These are phyloP conservation scores for Aureobasidium sp. DNA, from an alignment of 2,329 filamentous ascomycete genomes.

Conservation along the genomic window DNA sequence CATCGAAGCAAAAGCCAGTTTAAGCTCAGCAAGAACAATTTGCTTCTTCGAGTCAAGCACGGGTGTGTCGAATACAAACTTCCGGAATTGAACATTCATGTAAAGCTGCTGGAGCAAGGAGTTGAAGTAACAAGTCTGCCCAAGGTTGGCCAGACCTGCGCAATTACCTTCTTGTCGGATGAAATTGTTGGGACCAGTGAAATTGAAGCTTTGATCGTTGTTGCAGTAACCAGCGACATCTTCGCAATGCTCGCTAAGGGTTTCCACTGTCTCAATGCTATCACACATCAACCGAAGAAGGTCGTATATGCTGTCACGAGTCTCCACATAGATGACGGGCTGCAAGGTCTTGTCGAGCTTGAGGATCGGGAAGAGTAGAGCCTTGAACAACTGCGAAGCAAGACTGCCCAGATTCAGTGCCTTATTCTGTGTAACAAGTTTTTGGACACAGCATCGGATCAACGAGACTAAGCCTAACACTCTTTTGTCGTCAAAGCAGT, in stretches of 20 bases:
- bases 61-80: slow-evolving; percentile 60
- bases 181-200: slow-evolving; percentile 24
- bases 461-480: slow-evolving; percentile 30
- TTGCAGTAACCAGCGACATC: slow-evolving; percentile 3
- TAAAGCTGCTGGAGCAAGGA: slow-evolving; percentile 90
- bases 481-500: not conserved
- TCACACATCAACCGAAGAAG: slow-evolving; percentile 26
- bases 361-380: slow-evolving; percentile 19
- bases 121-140: slow-evolving; percentile 96
- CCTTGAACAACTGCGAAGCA: slow-evolving; percentile 17
- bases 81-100: slow-evolving; percentile 84
- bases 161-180: slow-evolving; percentile 75
- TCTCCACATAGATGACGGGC: slow-evolving; percentile 23
- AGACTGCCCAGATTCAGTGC: slow-evolving; percentile 19
- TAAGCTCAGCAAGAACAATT: slow-evolving; percentile 65
- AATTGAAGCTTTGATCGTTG: not conserved
- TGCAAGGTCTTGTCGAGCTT: not conserved
- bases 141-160: slow-evolving; percentile 79
- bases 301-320: slow-evolving; percentile 30
- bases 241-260: slow-evolving; percentile 13
- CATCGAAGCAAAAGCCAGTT: slow-evolving; percentile 75
- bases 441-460: slow-evolving; percentile 25
- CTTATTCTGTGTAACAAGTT: slow-evolving; percentile 23
- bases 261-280: slow-evolving; percentile 16
- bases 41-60: slow-evolving; percentile 52